Base-by-base conservation (phyloP, 1,284 basidiomycete species). In the Inonotus obliquus region DNA sequence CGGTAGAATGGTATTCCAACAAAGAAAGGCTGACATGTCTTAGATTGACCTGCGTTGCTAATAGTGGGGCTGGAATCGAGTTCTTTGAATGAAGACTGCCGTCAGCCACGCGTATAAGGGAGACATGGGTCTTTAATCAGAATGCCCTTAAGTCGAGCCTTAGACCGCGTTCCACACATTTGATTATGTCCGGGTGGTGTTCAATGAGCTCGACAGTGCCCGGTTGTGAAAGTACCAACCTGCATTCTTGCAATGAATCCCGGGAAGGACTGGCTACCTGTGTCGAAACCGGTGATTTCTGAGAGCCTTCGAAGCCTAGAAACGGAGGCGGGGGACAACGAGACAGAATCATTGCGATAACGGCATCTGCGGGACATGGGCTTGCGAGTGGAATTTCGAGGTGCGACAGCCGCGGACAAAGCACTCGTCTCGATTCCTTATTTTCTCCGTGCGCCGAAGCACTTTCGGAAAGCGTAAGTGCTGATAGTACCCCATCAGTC, bases 301-400 rank as follows among this genome's bases (percentile, higher is more conserved):
- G 51, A 2, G 29, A 17, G 4, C 4, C 13, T 2, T 35, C 11
- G 4, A 14, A 4, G 14, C 14, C 14, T n/a, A 25, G 25, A 49
- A 13, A 14, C 7, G 25, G 51, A 49, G 27, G 14, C 7, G 25
- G 51, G 7, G 54, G n/a, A 47, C 54, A 32, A 19, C 38, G 41
- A 19, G 54, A 57, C 19, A 57, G 39, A 10, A 47, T n/a, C 53
- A 54, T 54, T 9, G 17, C 9, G 25, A 54, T 54, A n/a, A 54
- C 37, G 7, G 53, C 19, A 38, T 54, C 53, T 13, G 53, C n/a
- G 6, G n/a, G 35, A 17, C 53, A 54, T 9, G 53, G 54, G 27
- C 54, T 47, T 17, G 54, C 25, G 13, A 57, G 19, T 27, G 54
- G 54, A 37, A 57, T 32, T n/a, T 57, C 54, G 9, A 57, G 25